phyloP scores from a whole-genome alignment of 768 basidiomycete genomes.

The Termitomyces sp. region DNA sequence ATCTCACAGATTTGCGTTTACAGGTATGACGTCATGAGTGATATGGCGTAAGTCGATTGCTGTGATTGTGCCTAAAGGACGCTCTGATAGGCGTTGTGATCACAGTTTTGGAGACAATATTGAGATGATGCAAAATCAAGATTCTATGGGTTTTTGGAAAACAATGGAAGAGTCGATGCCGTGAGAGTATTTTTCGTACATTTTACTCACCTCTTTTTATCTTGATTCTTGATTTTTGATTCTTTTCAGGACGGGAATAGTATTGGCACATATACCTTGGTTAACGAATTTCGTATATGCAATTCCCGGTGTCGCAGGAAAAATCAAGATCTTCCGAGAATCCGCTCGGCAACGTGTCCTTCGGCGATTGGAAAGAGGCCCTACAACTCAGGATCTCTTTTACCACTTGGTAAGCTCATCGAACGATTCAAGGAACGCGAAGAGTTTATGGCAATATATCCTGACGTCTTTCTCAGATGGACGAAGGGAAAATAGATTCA shows the following conservation, averaged over 20 bases:
- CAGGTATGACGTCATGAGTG: constrained; percentile 35
- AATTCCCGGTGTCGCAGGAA: constrained; percentile 10
- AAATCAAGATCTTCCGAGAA: constrained; percentile 19
- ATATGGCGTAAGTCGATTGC: constrained; percentile 26
- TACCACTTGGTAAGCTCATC: constrained; percentile 14
- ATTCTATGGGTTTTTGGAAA: constrained; percentile 7
- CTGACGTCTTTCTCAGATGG: constrained; percentile 8
- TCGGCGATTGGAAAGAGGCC: constrained; percentile 45
- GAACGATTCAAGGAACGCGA: not conserved
- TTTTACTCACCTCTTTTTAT: too few relatives aligned
- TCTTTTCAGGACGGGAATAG: constrained; percentile 11
- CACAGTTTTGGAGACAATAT: constrained; percentile 23
- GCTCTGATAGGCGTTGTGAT: not conserved
- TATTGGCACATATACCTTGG: constrained; percentile 16
- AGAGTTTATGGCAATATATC: not conserved
- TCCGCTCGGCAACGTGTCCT: constrained; percentile 51
- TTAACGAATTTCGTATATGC: constrained; percentile 5
- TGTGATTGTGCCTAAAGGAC: not conserved
- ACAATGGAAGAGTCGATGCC: constrained; percentile 9
- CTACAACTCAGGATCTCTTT: constrained; percentile 15
- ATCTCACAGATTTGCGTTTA: not conserved
- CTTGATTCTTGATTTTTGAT: too few relatives aligned
- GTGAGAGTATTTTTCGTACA: not conserved
- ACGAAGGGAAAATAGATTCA: constrained; percentile 15
- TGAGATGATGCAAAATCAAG: constrained; percentile 12